These are phyloP conservation scores for Gymnopilus junonius DNA, from an alignment of 768 basidiomycete species.

Conservation along the genomic window DNA sequence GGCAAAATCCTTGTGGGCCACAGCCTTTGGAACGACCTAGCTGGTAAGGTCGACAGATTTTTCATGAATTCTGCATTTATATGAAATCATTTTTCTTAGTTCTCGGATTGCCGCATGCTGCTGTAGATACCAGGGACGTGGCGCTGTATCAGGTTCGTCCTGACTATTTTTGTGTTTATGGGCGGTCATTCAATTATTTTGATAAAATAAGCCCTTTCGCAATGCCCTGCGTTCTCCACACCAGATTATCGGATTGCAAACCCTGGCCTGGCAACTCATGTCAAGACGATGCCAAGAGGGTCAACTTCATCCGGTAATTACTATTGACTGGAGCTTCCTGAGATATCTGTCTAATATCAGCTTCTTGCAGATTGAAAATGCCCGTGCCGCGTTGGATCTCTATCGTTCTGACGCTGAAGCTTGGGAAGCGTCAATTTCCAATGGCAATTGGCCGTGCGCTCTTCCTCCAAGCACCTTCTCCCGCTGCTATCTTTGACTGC, in stretches of 20 bases:
- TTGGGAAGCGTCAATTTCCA: slow-evolving; percentile 68
- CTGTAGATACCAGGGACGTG: slow-evolving; percentile 79
- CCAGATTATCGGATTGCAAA: slow-evolving; percentile 74
- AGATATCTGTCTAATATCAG: slow-evolving; percentile 14
- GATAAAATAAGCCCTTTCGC: slow-evolving; percentile 63
- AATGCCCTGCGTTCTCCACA: slow-evolving; percentile 69
- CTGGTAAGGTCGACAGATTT: slow-evolving; percentile 52
- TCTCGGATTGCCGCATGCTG: slow-evolving; percentile 80
- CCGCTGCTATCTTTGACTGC: slow-evolving; percentile 66
- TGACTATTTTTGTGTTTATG: slow-evolving; percentile 4
- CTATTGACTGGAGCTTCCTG: slow-evolving; percentile 8
- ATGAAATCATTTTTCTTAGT: slow-evolving; percentile 45
- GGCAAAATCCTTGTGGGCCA: slow-evolving; percentile 79
- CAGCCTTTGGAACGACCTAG: slow-evolving; percentile 80
- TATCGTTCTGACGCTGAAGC: slow-evolving; percentile 60
- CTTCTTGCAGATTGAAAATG: slow-evolving; percentile 69
- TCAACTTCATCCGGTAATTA: slow-evolving; percentile 71
- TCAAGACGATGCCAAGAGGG: slow-evolving; percentile 76
- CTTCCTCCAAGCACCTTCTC: slow-evolving; percentile 83
- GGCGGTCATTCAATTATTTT: slow-evolving; percentile 8
- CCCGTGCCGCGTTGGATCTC: slow-evolving; percentile 60
- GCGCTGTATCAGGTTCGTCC: slow-evolving; percentile 64
- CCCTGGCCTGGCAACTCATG: slow-evolving; percentile 85
- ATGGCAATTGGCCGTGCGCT: slow-evolving; percentile 73
- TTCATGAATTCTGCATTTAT: background rate